A percentile compares a stretch with the other conserved stretches of the same genome.
Conservation (phyloP, 768 basidiomycete species). For the Chalciporus sphaerocephalus region DNA sequence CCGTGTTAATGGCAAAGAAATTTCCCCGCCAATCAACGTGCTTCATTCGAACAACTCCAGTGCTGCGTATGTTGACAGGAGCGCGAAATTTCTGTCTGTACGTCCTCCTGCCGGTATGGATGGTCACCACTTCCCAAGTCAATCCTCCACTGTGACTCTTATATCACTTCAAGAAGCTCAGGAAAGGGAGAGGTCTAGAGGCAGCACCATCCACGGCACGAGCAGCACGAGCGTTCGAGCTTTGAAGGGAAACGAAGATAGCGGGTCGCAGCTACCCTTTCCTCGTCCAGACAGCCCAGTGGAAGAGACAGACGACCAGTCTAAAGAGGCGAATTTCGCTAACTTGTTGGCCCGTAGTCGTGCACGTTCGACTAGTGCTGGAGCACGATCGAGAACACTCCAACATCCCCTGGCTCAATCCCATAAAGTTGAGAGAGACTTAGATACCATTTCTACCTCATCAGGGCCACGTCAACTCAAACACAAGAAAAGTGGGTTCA, state of each 20-base stretch:
- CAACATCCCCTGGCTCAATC: constrained; percentile 34
- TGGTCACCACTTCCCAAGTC: constrained; percentile 41
- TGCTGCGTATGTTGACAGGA: constrained; percentile 26
- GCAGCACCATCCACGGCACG: constrained; percentile 37
- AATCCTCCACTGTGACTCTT: constrained; percentile 54
- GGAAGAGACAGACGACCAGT: constrained; percentile 14
- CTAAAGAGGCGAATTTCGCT: constrained; percentile 24
- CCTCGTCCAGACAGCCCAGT: constrained; percentile 32
- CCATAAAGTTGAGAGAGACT: constrained; percentile 42
- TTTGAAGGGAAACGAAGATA: constrained; percentile 22
- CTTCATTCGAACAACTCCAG: constrained; percentile 27
- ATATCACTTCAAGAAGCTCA: constrained; percentile 79
- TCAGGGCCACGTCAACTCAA: constrained; percentile 44
- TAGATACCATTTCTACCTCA: constrained; percentile 31
- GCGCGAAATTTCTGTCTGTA: constrained; percentile 28
- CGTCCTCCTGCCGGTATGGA: constrained; percentile 32
- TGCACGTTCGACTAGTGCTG: constrained; percentile 60
- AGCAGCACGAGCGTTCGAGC: constrained; percentile 24
- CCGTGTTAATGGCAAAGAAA: constrained; percentile 46
- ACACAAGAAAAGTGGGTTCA: constrained; percentile 79
- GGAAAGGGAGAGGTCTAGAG: constrained; percentile 57
- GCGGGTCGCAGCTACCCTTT: constrained; percentile 29
- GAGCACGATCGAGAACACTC: constrained; percentile 43
- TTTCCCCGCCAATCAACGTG: constrained; percentile 52
- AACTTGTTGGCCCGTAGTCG: constrained; percentile 33